Conservation (phyloP, 2,329 filamentous ascomycete species). For the Alternaria arborescens region DNA sequence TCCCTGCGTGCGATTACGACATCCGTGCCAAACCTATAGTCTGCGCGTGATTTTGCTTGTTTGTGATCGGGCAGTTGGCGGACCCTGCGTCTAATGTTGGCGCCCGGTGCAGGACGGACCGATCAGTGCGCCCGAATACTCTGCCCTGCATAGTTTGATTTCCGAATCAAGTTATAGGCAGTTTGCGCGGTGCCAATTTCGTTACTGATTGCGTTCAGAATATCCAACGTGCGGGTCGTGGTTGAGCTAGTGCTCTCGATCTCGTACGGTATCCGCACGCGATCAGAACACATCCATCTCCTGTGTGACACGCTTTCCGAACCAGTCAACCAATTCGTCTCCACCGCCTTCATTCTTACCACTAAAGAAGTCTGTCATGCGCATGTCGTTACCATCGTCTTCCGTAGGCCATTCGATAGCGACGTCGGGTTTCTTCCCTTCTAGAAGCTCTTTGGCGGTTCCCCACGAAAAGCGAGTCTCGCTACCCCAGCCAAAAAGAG, state of each 20-base stretch:
- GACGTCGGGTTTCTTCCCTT: conserved; percentile 72
- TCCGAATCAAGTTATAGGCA: neutral
- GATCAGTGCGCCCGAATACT: conserved; percentile 18
- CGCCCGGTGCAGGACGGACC: conserved; percentile 21
- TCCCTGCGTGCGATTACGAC: neutral
- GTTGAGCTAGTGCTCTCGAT: neutral
- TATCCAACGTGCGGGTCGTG: neutral
- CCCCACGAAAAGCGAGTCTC: conserved; percentile 97
- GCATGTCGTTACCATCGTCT: conserved; percentile 70
- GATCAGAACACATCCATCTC: conserved; percentile 76
- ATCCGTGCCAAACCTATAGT: neutral
- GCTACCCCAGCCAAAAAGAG: conserved; percentile 91
- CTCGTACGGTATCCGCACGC: neutral
- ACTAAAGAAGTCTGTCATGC: conserved; percentile 79
- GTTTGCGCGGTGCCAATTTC: neutral
- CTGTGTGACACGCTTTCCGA: conserved; percentile 74
- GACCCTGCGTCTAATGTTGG: conserved; percentile 10
- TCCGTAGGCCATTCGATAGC: conserved; percentile 89
- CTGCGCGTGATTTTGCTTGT: neutral
- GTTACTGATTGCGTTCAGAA: neutral
- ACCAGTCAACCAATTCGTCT: conserved; percentile 82
- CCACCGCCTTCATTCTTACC: conserved; percentile 57
- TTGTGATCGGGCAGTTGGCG: neutral
- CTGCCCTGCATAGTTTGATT: conserved; percentile 13
- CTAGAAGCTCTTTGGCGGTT: conserved; percentile 91